Conservation (phyloP, 2,329 filamentous ascomycete genomes). For the Fusarium palustre region DNA sequence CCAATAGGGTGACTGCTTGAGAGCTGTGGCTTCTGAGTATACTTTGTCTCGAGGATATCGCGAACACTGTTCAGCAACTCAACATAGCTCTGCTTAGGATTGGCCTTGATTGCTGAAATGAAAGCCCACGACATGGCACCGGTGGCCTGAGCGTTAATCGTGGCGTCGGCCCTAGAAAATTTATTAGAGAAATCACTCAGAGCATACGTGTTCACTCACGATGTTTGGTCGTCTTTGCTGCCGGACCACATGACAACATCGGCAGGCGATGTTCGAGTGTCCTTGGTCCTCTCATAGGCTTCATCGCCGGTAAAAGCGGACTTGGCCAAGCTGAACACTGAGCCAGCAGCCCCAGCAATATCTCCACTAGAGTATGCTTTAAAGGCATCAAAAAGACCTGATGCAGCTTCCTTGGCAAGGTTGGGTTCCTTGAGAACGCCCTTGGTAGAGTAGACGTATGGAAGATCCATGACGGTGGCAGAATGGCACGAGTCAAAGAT, state of each 20-base stretch:
- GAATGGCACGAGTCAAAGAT: slow-evolving; percentile 88
- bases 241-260: slow-evolving; percentile 99
- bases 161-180: slow-evolving; percentile 80
- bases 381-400: slow-evolving; percentile 78
- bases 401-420: slow-evolving; percentile 81
- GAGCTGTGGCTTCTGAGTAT: slow-evolving; percentile 94
- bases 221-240: slow-evolving; percentile 95
- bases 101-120: slow-evolving; percentile 89
- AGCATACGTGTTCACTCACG: slow-evolving; percentile 56
- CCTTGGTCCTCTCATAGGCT: slow-evolving; percentile 81
- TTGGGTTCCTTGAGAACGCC: slow-evolving; percentile 85
- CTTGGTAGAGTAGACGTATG: slow-evolving; percentile 84
- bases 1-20: slow-evolving; percentile 96
- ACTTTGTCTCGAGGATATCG: slow-evolving; percentile 86
- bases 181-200: slow-evolving; percentile 33
- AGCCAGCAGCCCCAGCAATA: slow-evolving; percentile 81
- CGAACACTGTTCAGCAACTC: slow-evolving; percentile 95
- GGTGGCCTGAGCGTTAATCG: slow-evolving; percentile 87
- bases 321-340: slow-evolving; percentile 88
- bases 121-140: slow-evolving; percentile 99
- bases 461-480: slow-evolving; percentile 80
- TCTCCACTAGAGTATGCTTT: slow-evolving; percentile 86
- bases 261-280: slow-evolving; percentile 92
- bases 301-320: slow-evolving; percentile 84
- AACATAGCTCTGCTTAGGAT: slow-evolving; percentile 95